Percentiles rank a stretch among this genome's conserved stretches.
Conservation (phyloP, 495 filamentous ascomycete species). For the Letharia columbiana region DNA sequence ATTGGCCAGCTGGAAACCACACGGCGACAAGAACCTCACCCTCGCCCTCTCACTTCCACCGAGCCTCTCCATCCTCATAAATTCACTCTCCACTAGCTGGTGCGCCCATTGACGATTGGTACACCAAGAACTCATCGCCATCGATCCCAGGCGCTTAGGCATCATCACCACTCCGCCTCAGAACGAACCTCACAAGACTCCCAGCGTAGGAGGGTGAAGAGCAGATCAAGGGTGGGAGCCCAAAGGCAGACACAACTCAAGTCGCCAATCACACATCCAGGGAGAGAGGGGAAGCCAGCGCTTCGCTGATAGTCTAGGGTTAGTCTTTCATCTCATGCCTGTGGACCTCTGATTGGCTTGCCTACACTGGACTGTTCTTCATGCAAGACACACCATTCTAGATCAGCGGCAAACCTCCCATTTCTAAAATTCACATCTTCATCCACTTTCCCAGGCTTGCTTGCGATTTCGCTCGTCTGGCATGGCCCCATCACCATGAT, state of each 20-base stretch:
- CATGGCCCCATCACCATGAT: slow-evolving; percentile 15
- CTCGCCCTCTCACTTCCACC: background rate
- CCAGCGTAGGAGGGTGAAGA: background rate
- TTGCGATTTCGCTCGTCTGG: slow-evolving; percentile 8
- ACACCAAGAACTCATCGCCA: background rate
- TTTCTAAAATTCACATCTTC: slow-evolving; percentile 23
- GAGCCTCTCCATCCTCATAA: slow-evolving; percentile 10
- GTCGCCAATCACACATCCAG: slow-evolving; percentile 17
- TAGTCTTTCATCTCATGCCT: slow-evolving; percentile 9
- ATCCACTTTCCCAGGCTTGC: slow-evolving; percentile 19
- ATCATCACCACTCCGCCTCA: background rate
- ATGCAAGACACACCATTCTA: slow-evolving; percentile 33
- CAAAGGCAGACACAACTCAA: slow-evolving; percentile 4
- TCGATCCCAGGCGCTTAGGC: background rate
- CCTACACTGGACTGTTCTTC: slow-evolving; percentile 35
- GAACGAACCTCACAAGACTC: background rate
- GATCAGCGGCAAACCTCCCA: slow-evolving; percentile 34
- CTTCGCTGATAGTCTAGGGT: slow-evolving; percentile 18
- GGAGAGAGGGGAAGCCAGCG: slow-evolving; percentile 18
- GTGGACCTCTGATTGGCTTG: slow-evolving; percentile 19
- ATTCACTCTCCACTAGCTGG: background rate
- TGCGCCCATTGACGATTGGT: background rate
- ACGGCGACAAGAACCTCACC: background rate
- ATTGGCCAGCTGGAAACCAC: slow-evolving; percentile 16
- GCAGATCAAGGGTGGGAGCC: slow-evolving; percentile 5